phyloP scores from a whole-genome alignment of 2,329 filamentous ascomycete species.

The Monosporascus sp. region DNA sequence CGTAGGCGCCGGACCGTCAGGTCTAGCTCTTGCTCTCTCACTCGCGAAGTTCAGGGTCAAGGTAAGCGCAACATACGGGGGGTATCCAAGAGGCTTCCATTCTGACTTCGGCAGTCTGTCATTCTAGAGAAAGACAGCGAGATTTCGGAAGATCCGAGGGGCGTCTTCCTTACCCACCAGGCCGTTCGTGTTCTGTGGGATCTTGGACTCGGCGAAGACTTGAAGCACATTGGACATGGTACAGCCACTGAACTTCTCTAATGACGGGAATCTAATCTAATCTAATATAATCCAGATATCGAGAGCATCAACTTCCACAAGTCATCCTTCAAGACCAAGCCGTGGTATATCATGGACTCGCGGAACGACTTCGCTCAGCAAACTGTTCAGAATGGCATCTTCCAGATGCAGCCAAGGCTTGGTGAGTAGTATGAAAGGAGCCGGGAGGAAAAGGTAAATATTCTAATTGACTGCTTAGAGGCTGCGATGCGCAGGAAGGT shows the following conservation, averaged over 20 bases:
- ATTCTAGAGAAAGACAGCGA: conserved; percentile 18
- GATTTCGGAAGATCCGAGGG: conserved; percentile 19
- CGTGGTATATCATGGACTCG: conserved; percentile 10
- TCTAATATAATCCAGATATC: conserved; percentile 4
- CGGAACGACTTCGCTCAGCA: conserved; percentile 11
- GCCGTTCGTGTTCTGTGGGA: conserved; percentile 19
- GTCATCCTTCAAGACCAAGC: conserved; percentile 11
- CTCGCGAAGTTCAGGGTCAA: conserved; percentile 17
- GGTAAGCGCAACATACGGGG: conserved; percentile 6
- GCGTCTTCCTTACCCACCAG: conserved; percentile 18
- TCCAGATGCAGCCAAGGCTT: conserved; percentile 18
- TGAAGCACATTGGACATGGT: conserved; percentile 19
- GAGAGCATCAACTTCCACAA: conserved; percentile 15
- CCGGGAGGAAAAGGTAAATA: neutral
- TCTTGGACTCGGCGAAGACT: conserved; percentile 14
- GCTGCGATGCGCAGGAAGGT: conserved; percentile 10
- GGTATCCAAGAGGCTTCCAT: neutral
- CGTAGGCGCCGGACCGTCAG: conserved; percentile 20
- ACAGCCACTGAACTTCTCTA: neutral
- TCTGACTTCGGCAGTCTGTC: conserved; percentile 10
- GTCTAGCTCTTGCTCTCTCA: conserved; percentile 15
- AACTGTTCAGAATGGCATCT: conserved; percentile 13
- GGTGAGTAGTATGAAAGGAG: conserved; percentile 5
- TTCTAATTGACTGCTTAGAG: conserved; percentile 9
- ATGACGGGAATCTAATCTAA: neutral